phyloP scores from a whole-genome alignment of 2,329 filamentous ascomycete genomes.

The Coleophoma crateriformis region DNA sequence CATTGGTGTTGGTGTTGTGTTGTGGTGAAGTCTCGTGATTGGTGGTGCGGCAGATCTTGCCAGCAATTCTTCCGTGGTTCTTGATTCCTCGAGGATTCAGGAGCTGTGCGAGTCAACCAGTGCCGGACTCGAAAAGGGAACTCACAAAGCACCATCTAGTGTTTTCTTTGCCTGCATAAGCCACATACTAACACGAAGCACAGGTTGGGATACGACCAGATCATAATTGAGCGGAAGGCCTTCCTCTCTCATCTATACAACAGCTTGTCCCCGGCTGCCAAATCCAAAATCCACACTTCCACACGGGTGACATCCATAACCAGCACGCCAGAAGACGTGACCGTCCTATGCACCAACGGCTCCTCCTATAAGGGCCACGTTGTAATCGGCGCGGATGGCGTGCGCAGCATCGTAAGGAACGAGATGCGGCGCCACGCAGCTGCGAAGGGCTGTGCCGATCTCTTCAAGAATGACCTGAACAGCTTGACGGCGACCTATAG shows the following conservation, averaged over 20 bases:
- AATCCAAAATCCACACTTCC: conserved; percentile 4
- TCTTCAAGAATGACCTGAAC: conserved; percentile 4
- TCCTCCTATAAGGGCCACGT: conserved; percentile 1
- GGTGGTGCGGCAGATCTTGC: not conserved
- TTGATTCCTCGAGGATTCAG: too few relatives aligned
- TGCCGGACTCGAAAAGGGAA: too few relatives aligned
- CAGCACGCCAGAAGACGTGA: conserved; percentile 1
- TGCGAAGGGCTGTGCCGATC: not conserved
- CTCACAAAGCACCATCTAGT: too few relatives aligned
- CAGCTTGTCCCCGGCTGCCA: not conserved
- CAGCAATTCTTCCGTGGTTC: not conserved
- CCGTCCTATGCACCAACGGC: conserved; percentile 7
- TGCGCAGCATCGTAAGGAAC: conserved; percentile 8
- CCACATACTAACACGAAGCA: too few relatives aligned
- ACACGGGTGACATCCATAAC: conserved; percentile 4
- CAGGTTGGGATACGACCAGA: not conserved
- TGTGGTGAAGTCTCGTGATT: not conserved
- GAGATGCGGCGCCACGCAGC: conserved; percentile 6
- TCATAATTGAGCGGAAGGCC: not conserved
- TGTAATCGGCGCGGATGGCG: conserved; percentile 9
- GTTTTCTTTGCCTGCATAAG: too few relatives aligned
- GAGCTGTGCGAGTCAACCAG: too few relatives aligned
- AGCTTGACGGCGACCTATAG: conserved; percentile 4
- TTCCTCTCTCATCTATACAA: not conserved
- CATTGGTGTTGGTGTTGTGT: not conserved